Percentiles rank a stretch among this genome's conserved stretches.
Conservation (phyloP, 192 early-diverging fungal genomes). For the Lunasporangiospora selenospora region DNA sequence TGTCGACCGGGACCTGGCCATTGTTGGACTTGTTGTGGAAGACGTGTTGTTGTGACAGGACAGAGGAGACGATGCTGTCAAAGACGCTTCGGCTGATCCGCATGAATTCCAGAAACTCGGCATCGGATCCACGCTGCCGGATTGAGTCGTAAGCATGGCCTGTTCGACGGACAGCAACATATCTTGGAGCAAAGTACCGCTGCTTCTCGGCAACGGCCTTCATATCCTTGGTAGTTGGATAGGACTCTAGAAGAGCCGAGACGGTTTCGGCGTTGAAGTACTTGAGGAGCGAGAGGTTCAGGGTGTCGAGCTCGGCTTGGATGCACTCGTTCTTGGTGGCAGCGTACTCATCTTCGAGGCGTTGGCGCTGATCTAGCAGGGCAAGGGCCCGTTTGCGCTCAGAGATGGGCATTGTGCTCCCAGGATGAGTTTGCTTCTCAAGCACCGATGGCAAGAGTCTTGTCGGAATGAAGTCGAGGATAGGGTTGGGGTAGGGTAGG, state of each 20-base stretch:
- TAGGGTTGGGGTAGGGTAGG: neutral
- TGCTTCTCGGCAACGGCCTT: slow-evolving; percentile 16
- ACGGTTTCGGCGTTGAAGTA: slow-evolving; percentile 10
- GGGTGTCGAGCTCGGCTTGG: neutral
- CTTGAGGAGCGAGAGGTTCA: slow-evolving; percentile 2
- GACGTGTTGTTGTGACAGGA: slow-evolving; percentile 17
- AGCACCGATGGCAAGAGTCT: neutral
- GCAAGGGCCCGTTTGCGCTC: slow-evolving; percentile 34
- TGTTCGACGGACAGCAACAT: neutral
- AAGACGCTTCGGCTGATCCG: slow-evolving; percentile 24
- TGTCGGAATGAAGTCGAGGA: too few species aligned
- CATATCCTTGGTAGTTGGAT: slow-evolving; percentile 19
- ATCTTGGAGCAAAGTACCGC: slow-evolving; percentile 24
- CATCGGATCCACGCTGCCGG: slow-evolving; percentile 8
- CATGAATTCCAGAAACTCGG: slow-evolving; percentile 26
- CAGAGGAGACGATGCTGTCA: slow-evolving; percentile 19
- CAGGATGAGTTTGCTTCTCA: neutral
- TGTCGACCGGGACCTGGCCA: slow-evolving; percentile 20
- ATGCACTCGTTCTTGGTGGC: neutral
- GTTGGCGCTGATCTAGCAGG: slow-evolving; percentile 5
- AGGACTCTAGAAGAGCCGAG: neutral
- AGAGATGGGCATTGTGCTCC: slow-evolving; percentile 20
- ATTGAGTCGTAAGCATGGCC: slow-evolving; percentile 23
- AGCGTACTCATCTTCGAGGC: slow-evolving; percentile 7
- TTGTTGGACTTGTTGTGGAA: slow-evolving; percentile 27